Evolutionary conservation across 2,329 filamentous ascomycete species (phyloP).

Genomic region (Aspergillus vadensis): DNA sequence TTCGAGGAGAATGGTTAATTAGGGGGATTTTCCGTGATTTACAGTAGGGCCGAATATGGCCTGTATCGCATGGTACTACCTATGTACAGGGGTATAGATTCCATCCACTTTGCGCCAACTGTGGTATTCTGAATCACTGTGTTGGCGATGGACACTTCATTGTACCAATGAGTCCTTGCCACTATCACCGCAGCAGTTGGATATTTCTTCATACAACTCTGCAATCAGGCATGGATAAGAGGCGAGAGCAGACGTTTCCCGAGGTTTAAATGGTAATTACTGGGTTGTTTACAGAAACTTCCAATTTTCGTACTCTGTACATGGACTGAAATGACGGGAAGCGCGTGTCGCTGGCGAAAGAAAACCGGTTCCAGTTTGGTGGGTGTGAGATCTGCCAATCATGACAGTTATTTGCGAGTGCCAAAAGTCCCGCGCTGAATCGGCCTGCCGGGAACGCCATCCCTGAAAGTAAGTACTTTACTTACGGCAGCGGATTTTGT

Average conservation of each 20-base stretch:
- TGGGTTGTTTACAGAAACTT: no score
- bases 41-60: not conserved
- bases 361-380: constrained; percentile 17
- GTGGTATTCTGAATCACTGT: not conserved
- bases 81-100: not conserved
- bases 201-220: not conserved
- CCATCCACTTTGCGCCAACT: not conserved
- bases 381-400: constrained; percentile 9
- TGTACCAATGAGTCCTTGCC: not conserved
- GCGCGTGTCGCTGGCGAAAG: constrained; percentile 1
- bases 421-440: constrained; percentile 5
- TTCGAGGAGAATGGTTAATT: constrained; percentile 13
- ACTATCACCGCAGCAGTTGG: not conserved
- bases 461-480: constrained; percentile 5
- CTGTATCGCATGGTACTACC: not conserved
- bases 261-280: not conserved
- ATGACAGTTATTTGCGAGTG: not conserved
- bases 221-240: not conserved
- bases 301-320: not conserved
- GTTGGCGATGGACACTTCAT: not conserved
- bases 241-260: not conserved
- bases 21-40: not conserved
- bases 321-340: not conserved
- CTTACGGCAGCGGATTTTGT: not conserved
- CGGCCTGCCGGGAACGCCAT: constrained; percentile 4